Evolutionary conservation across 2,329 filamentous ascomycete species (phyloP).

Genomic region (Fonsecaea pugnacius): DNA sequence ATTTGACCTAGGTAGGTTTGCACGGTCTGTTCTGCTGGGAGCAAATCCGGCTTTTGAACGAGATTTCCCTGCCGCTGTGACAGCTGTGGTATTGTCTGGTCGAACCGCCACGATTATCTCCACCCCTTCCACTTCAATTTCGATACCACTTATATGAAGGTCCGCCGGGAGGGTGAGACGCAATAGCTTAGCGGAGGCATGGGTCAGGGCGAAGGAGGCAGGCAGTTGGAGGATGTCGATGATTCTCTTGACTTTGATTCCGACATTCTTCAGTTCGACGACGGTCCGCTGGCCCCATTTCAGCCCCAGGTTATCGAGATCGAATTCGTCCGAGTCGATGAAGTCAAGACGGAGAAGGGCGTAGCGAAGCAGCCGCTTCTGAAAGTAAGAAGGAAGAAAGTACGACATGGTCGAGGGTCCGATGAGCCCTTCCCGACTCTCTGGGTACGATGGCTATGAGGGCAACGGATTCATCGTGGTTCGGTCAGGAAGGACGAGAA

Average conservation of each 20-base stretch:
- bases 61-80: constrained; percentile 12
- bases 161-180: constrained; percentile 85
- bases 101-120: constrained; percentile 56
- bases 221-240: constrained; percentile 38
- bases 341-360: constrained; percentile 81
- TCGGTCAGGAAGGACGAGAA: background rate
- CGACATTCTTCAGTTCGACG: constrained; percentile 85
- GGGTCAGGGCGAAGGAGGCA: constrained; percentile 25
- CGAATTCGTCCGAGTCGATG: constrained; percentile 82
- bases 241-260: constrained; percentile 43
- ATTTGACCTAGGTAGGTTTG: constrained; percentile 35
- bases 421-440: constrained; percentile 22
- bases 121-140: constrained; percentile 79
- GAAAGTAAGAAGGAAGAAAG: constrained; percentile 76
- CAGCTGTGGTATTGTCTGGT: constrained; percentile 15
- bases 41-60: constrained; percentile 55
- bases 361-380: constrained; percentile 87
- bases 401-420: constrained; percentile 63
- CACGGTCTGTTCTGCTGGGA: constrained; percentile 38
- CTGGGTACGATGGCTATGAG: constrained; percentile 10
- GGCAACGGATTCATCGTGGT: constrained; percentile 21
- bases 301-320: constrained; percentile 84
- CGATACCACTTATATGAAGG: constrained; percentile 81
- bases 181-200: constrained; percentile 73
- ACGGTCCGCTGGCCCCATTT: constrained; percentile 79